Conservation (phyloP, 1,284 basidiomycete species). For the Puccinia hordei region DNA sequence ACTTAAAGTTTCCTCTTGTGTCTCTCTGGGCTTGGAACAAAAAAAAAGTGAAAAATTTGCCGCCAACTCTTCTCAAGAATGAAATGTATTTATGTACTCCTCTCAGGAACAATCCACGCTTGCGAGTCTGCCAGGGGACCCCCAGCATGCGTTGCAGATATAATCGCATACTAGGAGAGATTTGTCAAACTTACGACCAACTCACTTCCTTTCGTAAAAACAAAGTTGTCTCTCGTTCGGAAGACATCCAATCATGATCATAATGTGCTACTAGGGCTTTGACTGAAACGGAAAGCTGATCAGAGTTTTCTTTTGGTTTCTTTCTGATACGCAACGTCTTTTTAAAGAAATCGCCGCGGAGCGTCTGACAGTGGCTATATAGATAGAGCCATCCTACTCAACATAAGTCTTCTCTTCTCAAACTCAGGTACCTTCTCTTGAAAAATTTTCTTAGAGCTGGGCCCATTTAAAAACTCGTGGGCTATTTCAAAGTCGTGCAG, state of each 20-base stretch:
- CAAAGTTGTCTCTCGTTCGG: constrained; percentile 13
- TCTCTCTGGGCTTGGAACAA: not conserved
- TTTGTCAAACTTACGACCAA: not conserved
- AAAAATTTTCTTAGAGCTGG: not conserved
- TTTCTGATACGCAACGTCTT: not conserved
- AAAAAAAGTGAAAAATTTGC: not conserved
- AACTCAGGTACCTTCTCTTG: not conserved
- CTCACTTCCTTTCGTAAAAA: not conserved
- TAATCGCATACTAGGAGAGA: constrained; percentile 3
- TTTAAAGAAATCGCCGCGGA: not conserved
- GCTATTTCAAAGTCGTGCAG: not conserved
- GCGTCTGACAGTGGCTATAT: not conserved
- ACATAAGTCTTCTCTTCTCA: not conserved
- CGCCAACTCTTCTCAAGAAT: not conserved
- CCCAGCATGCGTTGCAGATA: constrained; percentile 8
- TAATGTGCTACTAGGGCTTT: constrained; percentile 5
- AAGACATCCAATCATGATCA: constrained; percentile 14
- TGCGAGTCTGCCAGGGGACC: not conserved
- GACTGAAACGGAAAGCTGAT: not conserved
- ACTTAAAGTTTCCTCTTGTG: constrained; percentile 17
- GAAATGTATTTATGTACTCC: not conserved
- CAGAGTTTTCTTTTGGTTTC: not conserved
- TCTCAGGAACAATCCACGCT: constrained; percentile 5
- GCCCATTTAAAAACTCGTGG: not conserved
- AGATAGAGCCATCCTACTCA: constrained; percentile 1